Evolutionary conservation across 2,329 filamentous ascomycete genomes (phyloP).

Genomic region (Exophiala sp.): DNA sequence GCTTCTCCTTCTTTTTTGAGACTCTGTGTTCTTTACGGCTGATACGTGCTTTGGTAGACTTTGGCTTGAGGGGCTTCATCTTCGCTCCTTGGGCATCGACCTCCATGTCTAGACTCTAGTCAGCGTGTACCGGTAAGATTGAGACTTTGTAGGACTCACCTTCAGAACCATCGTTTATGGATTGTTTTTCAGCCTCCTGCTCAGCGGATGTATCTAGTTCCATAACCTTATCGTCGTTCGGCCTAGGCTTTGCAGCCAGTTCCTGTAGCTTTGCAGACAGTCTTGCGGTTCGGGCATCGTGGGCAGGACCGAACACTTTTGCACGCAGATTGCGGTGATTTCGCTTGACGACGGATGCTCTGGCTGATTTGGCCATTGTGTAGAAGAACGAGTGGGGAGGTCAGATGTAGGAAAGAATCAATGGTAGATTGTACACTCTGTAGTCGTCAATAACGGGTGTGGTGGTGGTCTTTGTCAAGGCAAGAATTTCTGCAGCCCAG

Average conservation of each 20-base stretch:
- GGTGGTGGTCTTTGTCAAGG: too few species aligned
- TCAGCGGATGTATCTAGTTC: slow-evolving; percentile 42
- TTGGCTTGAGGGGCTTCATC: slow-evolving; percentile 15
- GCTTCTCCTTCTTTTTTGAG: slow-evolving; percentile 24
- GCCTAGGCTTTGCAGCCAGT: slow-evolving; percentile 69
- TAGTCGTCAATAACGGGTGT: too few species aligned
- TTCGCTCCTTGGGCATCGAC: slow-evolving; percentile 18
- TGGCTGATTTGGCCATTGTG: slow-evolving; percentile 77
- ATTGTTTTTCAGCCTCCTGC: slow-evolving; percentile 39
- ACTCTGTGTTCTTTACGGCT: slow-evolving; percentile 20
- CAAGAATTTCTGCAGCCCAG: too few species aligned
- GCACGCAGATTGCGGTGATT: slow-evolving; percentile 77
- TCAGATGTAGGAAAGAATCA: too few species aligned
- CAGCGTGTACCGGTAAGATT: neutral
- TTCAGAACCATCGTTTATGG: slow-evolving; percentile 37
- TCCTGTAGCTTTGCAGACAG: slow-evolving; percentile 81
- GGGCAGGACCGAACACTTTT: slow-evolving; percentile 76
- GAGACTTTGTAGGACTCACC: neutral
- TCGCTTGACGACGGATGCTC: slow-evolving; percentile 71
- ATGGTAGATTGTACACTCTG: too few species aligned
- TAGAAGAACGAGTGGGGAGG: too few species aligned
- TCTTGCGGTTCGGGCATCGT: slow-evolving; percentile 71
- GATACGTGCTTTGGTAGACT: neutral
- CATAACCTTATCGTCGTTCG: slow-evolving; percentile 35
- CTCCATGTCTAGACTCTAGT: slow-evolving; percentile 19